Base-by-base conservation (phyloP, 257 asterid species). In the Nyctanthes arbortristis region DNA sequence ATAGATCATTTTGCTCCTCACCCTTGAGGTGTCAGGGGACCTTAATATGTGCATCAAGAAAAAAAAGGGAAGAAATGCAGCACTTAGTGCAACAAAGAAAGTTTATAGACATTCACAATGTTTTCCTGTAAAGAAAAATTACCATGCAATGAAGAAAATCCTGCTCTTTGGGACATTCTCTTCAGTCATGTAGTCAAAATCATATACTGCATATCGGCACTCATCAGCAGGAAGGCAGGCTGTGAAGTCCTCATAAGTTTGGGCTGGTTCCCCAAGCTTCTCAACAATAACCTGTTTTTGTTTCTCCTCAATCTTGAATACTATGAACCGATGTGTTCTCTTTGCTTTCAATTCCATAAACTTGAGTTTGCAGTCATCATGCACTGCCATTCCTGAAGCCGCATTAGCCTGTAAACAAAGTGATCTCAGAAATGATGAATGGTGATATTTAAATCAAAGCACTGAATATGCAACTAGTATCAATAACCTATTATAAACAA, bases 121-220 rank as follows among this genome's bases (percentile, higher is more conserved):
- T 43, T 63, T 20, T 22, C 8, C 55, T 16, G 31, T 33, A 63
- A 47, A 14, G 20, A n/a, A 40, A 36, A 65, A 18, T 29, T 78
- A 80, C 84, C 84, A 80, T 0, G 84, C 84, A 54, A 80, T 73
- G 33, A 80, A 80, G 75, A 80, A 76, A 69, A 80, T 80, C 65
- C 77, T 73, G 78, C 84, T 80, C 70, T 80, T 80, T 27, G 73
- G 84, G 66, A 67, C 66, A 30, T 77, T 76, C 60, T 80, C 84
- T 54, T 65, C 73, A 0, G 84, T 80, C 67, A 80, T 63, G n/a
- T 61, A 80, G 69, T 76, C 84, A 32, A 68, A 80, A 31, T 80
- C 84, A 73, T 59, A 80, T 33, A 80, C 81, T 7, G 81, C 81
- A 73, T 80, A 80, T 31, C 84, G 78, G 27, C 84, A 80, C 68